These are phyloP conservation scores for Monascus ruber DNA, from an alignment of 2,329 filamentous ascomycete genomes.

Conservation along the genomic window DNA sequence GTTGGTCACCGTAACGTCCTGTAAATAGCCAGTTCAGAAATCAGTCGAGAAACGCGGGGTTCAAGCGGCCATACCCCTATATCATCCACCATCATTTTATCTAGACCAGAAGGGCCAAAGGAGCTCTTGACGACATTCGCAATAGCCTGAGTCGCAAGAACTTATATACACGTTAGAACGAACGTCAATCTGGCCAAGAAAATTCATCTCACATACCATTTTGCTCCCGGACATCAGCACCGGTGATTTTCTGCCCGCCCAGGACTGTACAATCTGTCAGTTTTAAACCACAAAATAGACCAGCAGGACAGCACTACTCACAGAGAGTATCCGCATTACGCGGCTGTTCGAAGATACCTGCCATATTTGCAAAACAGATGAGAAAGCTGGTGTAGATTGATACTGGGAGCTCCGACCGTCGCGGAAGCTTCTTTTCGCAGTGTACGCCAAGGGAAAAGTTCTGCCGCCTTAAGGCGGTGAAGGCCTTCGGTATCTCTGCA, in stretches of 20 bases:
- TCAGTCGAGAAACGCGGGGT: slow-evolving; percentile 8
- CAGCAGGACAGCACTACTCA: slow-evolving; percentile 27
- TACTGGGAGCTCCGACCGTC: slow-evolving; percentile 20
- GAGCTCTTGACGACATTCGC: slow-evolving; percentile 99
- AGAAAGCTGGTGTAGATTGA: slow-evolving; percentile 11
- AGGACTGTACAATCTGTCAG: slow-evolving; percentile 51
- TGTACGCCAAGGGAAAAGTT: slow-evolving; percentile 25
- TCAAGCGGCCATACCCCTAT: slow-evolving; percentile 59
- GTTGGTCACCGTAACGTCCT: slow-evolving; percentile 98
- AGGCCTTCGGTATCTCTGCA: slow-evolving; percentile 16
- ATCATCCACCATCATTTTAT: slow-evolving; percentile 99
- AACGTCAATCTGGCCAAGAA: background rate
- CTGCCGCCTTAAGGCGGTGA: slow-evolving; percentile 32
- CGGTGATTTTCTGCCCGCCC: slow-evolving; percentile 94
- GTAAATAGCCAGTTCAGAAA: slow-evolving; percentile 6
- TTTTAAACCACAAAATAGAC: slow-evolving; percentile 1
- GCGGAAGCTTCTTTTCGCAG: slow-evolving; percentile 11
- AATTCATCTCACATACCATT: slow-evolving; percentile 53
- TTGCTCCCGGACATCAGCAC: slow-evolving; percentile 91
- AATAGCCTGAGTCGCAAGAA: slow-evolving; percentile 90
- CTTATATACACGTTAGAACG: slow-evolving; percentile 34
- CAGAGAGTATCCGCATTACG: slow-evolving; percentile 85
- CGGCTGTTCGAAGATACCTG: slow-evolving; percentile 90
- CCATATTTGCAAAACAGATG: slow-evolving; percentile 48
- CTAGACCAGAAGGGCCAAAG: slow-evolving; percentile 89